These are phyloP conservation scores for Eucalyptus paniculata DNA, from an alignment of 345 rosid species.

Conservation along the genomic window DNA sequence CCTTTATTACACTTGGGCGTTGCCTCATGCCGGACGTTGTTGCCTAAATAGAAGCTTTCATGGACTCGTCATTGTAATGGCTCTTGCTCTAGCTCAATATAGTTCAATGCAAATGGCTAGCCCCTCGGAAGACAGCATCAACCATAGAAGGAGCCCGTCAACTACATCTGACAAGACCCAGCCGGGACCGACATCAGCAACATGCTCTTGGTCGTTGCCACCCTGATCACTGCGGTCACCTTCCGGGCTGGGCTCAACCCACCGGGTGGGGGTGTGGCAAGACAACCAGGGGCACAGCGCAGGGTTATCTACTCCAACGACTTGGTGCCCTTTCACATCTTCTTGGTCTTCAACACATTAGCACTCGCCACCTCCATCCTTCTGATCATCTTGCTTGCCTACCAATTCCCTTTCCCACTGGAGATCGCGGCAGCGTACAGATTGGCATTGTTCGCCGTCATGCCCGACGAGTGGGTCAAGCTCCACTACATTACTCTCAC, in stretches of 20 bases:
- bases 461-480: neutral
- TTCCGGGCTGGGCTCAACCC: conserved; percentile 3
- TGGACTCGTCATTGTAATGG: neutral
- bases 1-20: neutral
- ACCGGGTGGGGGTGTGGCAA: conserved; percentile 11
- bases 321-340: neutral
- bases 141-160: neutral
- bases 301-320: neutral
- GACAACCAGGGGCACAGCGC: neutral
- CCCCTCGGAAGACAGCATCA: neutral
- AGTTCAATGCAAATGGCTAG: neutral
- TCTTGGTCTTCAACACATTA: conserved; percentile 2
- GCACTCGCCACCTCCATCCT: conserved; percentile 2
- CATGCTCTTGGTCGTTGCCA: neutral
- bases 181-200: neutral
- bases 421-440: conserved; percentile 3
- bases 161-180: neutral
- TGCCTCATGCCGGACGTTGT: neutral
- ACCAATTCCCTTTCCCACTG: conserved; percentile 2
- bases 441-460: neutral
- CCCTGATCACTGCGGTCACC: conserved; percentile 1
- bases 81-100: neutral
- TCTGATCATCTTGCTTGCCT: neutral
- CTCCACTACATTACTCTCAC: neutral
- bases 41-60: neutral